These are phyloP conservation scores for Kwoniella dendrophila DNA, from an alignment of 768 basidiomycete genomes.

Conservation along the genomic window DNA sequence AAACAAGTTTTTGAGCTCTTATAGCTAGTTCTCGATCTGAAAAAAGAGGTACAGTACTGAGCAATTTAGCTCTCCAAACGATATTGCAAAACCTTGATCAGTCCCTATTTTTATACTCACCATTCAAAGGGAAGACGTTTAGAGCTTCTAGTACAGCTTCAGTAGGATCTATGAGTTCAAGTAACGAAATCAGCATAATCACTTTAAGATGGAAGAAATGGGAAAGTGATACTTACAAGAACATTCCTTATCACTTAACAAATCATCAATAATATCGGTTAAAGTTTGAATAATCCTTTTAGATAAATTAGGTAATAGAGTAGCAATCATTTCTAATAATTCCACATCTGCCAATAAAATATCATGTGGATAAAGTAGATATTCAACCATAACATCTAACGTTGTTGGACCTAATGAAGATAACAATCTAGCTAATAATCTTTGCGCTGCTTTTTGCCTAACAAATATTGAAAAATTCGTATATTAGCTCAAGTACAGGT, in stretches of 20 bases:
- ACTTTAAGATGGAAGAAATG: not conserved
- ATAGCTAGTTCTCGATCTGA: constrained; percentile 35
- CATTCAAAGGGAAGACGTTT: constrained; percentile 37
- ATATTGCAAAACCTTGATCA: not conserved
- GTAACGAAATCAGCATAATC: not conserved
- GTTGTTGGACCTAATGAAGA: constrained; percentile 40
- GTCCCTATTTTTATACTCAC: constrained; percentile 19
- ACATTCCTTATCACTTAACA: constrained; percentile 15
- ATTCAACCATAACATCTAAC: constrained; percentile 35
- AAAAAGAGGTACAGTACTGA: not conserved
- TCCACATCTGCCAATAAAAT: constrained; percentile 34
- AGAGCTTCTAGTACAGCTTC: constrained; percentile 39
- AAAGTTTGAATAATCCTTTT: constrained; percentile 37
- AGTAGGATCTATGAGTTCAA: constrained; percentile 19
- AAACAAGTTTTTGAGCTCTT: constrained; percentile 35
- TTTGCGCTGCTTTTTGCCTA: constrained; percentile 35
- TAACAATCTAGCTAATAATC: constrained; percentile 33
- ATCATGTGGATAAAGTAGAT: constrained; percentile 33
- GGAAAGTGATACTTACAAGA: constrained; percentile 14
- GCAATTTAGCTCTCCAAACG: not conserved
- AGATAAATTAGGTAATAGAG: constrained; percentile 35
- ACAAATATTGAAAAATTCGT: not conserved
- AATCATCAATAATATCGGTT: constrained; percentile 38
- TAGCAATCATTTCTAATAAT: constrained; percentile 42
- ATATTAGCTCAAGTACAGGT: not conserved